phyloP scores from a whole-genome alignment of 768 basidiomycete genomes.

The Auriscalpium microsporum region DNA sequence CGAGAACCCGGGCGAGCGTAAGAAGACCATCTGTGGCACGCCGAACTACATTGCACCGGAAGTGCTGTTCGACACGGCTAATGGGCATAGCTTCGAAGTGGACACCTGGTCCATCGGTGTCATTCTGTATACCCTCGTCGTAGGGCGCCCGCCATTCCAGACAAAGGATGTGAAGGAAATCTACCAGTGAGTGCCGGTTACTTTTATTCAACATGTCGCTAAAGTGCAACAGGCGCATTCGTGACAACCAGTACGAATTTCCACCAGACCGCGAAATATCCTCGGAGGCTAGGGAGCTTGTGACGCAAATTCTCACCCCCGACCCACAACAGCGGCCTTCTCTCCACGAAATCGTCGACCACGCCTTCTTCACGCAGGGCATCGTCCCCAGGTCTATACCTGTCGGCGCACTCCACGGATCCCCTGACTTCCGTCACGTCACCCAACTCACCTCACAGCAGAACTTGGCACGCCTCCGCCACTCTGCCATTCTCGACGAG shows the following conservation, averaged over 20 bases:
- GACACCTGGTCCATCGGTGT: constrained; percentile 98
- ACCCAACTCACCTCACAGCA: constrained; percentile 46
- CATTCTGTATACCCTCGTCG: constrained; percentile 88
- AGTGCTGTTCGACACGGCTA: constrained; percentile 90
- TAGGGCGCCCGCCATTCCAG: constrained; percentile 97
- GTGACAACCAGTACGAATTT: constrained; percentile 89
- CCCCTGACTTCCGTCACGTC: constrained; percentile 71
- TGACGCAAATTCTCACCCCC: constrained; percentile 78
- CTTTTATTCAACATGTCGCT: not conserved
- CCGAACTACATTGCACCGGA: constrained; percentile 99
- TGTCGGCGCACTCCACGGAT: constrained; percentile 60
- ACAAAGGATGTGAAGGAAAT: constrained; percentile 97
- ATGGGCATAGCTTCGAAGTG: constrained; percentile 97
- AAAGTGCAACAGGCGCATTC: constrained; percentile 60
- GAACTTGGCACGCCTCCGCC: constrained; percentile 65
- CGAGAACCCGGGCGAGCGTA: constrained; percentile 91
- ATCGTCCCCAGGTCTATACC: constrained; percentile 79
- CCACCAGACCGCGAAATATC: constrained; percentile 71
- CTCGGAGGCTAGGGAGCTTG: constrained; percentile 61
- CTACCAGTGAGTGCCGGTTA: constrained; percentile 56
- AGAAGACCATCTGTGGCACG: constrained; percentile 98
- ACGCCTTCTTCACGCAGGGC: constrained; percentile 77
- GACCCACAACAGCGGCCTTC: constrained; percentile 78
- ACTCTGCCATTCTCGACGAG: constrained; percentile 54
- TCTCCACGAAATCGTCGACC: constrained; percentile 75